Evolutionary conservation across 257 asterid genomes (phyloP), one percentile per base, ranked within the genome.

Genomic region (Ilex aquifolium): DNA sequence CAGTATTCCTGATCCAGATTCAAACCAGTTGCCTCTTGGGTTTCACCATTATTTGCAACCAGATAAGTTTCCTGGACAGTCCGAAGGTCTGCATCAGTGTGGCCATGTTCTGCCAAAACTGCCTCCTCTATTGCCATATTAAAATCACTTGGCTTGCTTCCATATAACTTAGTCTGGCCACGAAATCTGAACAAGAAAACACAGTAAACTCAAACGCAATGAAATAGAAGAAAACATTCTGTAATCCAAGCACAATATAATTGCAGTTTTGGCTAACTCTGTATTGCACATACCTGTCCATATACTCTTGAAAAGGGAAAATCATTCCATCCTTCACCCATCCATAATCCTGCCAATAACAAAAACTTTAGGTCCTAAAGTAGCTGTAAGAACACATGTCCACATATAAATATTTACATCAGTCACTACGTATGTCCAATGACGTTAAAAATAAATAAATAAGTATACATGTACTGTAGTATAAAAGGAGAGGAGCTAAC

Each of bases 291-390:
- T 73, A 93, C 99, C 96, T 90, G 71, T 79, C 88, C 78, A 75
- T 61, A 69, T 85, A 93, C 62, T 87, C 96, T 44, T 80, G 88
- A 80, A 87, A 93, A 13, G 99, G 97, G 60, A 76, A 93, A 68
- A 80, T 31, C 97, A 84, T 85, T 63, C 99, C 99, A 59, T 87
- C 86, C 78, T 93, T 93, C 64, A 85, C 78, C 99, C 99, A 93
- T 27, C 85, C 91, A 75, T 90, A 93, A 65, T 93, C 99, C 99
- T 93, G 77, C 85, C 74, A 6, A 65, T 8, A 61, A 55, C 21
- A 40, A 13, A 44, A 63, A 40, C 3, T 30, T 69, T 14, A 55
- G 59, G 59, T 68, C 59, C 44, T 14, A 36, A 36, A 36, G 8
- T 36, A 36, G 42, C 42, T 4, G 42, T 8, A 4, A 36, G 5